Evolutionary conservation across 306 rosid species (phyloP).

Genomic region (Vigna angularis): DNA sequence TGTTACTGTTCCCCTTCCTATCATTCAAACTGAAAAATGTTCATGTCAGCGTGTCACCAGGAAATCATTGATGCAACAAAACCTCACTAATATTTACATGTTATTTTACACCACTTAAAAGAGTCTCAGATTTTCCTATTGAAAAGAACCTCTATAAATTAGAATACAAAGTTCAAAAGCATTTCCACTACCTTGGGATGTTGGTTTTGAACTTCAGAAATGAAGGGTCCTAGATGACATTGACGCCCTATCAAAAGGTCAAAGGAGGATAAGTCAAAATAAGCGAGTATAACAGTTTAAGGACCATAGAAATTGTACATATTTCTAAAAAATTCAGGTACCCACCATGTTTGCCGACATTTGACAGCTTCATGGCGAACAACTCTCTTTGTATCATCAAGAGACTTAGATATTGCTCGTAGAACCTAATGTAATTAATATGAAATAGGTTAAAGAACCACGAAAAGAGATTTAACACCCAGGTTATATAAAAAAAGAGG

Average conservation of each 20-base stretch:
- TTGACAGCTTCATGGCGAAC: constrained; percentile 91
- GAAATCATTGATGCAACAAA: not conserved
- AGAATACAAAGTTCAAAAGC: not conserved
- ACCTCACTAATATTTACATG: constrained; percentile 7
- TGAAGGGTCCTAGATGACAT: constrained; percentile 60
- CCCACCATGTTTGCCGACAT: constrained; percentile 90
- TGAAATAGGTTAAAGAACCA: constrained; percentile 12
- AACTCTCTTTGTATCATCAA: constrained; percentile 76
- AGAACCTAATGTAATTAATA: constrained; percentile 64
- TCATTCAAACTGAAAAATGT: not conserved
- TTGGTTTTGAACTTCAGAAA: constrained; percentile 45
- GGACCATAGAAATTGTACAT: constrained; percentile 2
- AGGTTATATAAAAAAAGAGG: constrained; percentile 11
- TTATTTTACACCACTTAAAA: not conserved
- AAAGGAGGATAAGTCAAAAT: constrained; percentile 6
- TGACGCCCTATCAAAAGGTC: constrained; percentile 61
- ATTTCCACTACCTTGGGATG: constrained; percentile 29
- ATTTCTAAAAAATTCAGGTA: constrained; percentile 15
- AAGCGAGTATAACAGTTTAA: not conserved
- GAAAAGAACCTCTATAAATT: not conserved
- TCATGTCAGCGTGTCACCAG: not conserved
- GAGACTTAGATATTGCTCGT: constrained; percentile 60
- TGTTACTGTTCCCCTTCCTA: not conserved
- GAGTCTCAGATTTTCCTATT: not conserved
- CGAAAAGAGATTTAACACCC: not conserved